phyloP scores from a whole-genome alignment of 163 green algal genomes.

The Scenedesmus sp. region DNA sequence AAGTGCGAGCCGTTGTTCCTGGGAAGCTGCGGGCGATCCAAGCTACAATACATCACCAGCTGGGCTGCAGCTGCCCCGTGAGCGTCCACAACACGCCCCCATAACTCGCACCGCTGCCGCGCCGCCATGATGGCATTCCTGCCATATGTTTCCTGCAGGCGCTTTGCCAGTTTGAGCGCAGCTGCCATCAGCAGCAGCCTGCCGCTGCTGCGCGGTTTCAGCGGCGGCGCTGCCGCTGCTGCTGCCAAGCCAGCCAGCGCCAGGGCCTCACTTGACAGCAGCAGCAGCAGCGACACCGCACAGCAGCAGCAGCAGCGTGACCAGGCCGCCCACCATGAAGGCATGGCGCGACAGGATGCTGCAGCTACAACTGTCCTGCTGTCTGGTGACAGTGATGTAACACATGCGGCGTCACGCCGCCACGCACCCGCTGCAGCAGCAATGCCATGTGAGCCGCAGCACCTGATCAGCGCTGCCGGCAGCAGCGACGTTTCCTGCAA shows the following conservation, averaged over 20 bases:
- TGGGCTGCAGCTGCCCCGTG: too few relatives aligned
- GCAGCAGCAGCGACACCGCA: neutral
- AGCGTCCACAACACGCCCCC: too few relatives aligned
- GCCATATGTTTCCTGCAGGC: neutral
- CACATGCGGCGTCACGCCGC: neutral
- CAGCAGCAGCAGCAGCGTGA: neutral
- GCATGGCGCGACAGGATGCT: neutral
- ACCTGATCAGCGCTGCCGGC: neutral
- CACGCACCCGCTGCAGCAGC: neutral
- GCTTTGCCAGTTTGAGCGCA: neutral
- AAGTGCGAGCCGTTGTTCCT: too few relatives aligned
- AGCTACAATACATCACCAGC: too few relatives aligned
- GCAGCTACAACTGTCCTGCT: neutral
- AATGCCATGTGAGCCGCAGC: neutral
- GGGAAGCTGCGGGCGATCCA: too few relatives aligned
- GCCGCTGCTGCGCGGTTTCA: neutral
- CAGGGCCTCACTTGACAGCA: neutral
- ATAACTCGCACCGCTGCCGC: too few relatives aligned
- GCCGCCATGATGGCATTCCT: too few relatives aligned
- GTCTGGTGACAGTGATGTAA: neutral
- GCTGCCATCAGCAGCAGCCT: too few relatives aligned
- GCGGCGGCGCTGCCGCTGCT: too few relatives aligned
- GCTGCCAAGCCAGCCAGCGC: too few relatives aligned
- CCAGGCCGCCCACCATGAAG: neutral
- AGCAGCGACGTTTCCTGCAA: neutral